phyloP scores from a whole-genome alignment of 2,329 filamentous ascomycete species.

The Venturia effusa region DNA sequence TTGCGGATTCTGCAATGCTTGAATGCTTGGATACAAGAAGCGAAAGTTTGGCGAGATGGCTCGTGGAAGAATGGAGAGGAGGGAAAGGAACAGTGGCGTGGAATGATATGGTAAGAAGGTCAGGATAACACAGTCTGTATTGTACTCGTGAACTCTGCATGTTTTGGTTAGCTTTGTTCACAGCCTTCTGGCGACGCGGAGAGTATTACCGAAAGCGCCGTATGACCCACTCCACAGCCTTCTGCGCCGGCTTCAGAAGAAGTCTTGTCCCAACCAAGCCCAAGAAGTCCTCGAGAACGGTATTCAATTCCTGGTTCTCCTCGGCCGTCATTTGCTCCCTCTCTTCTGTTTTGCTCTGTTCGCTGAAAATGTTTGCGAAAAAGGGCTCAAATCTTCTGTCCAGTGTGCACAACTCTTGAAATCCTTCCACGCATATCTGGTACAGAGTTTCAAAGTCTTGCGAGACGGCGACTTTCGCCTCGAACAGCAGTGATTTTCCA shows the following conservation, averaged over 20 bases:
- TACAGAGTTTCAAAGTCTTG: slow-evolving; percentile 89
- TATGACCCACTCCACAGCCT: slow-evolving; percentile 90
- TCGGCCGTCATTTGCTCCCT: slow-evolving; percentile 68
- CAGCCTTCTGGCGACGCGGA: slow-evolving; percentile 12
- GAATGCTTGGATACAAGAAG: slow-evolving; percentile 79
- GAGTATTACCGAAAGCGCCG: slow-evolving; percentile 67
- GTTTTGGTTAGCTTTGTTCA: slow-evolving; percentile 10
- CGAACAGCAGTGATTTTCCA: slow-evolving; percentile 91
- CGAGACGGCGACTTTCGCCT: slow-evolving; percentile 67
- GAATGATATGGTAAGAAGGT: slow-evolving; percentile 91
- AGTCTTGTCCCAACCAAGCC: slow-evolving; percentile 66
- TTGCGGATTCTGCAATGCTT: slow-evolving; percentile 63
- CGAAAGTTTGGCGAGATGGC: slow-evolving; percentile 64
- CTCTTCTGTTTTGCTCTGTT: slow-evolving; percentile 84
- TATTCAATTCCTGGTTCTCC: slow-evolving; percentile 75
- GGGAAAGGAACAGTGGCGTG: slow-evolving; percentile 70
- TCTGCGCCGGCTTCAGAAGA: slow-evolving; percentile 76
- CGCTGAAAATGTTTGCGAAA: slow-evolving; percentile 73
- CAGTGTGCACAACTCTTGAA: slow-evolving; percentile 79
- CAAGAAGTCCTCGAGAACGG: slow-evolving; percentile 70
- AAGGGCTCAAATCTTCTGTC: slow-evolving; percentile 71
- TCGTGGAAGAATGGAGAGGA: slow-evolving; percentile 77
- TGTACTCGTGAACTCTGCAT: slow-evolving; percentile 77
- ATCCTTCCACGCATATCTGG: slow-evolving; percentile 77
- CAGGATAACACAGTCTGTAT: slow-evolving; percentile 64